Evolutionary conservation across 225 moss, liverwort and hornwort species (phyloP).

Genomic region (Physcomitrellopsis africana): DNA sequence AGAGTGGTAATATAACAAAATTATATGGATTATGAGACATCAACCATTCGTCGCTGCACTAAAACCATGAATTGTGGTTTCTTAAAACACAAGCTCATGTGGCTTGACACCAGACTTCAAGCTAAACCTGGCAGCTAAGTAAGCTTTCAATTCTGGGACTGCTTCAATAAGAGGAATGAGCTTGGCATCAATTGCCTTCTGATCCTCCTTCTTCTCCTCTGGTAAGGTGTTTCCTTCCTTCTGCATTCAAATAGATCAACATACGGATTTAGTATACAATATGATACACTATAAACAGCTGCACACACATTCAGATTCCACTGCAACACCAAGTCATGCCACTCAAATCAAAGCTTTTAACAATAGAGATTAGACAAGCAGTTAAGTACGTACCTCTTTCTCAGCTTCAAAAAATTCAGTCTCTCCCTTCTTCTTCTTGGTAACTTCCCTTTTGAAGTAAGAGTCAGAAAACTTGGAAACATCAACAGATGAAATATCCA

Average conservation of each 20-base stretch:
- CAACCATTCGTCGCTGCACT: slow-evolving; percentile 25
- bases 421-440: slow-evolving; percentile 85
- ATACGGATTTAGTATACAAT: background rate
- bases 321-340: background rate
- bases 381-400: slow-evolving; percentile 53
- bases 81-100: slow-evolving; percentile 70
- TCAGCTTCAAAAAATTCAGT: slow-evolving; percentile 83
- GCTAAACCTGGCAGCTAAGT: slow-evolving; percentile 70
- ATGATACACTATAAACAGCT: background rate
- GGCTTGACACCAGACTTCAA: slow-evolving; percentile 90
- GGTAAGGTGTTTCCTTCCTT: slow-evolving; percentile 54
- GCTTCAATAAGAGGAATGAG: slow-evolving; percentile 59
- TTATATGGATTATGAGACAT: background rate
- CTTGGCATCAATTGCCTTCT: slow-evolving; percentile 62
- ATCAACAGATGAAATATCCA: slow-evolving; percentile 39
- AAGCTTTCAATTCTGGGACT: slow-evolving; percentile 62
- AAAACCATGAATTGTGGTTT: slow-evolving; percentile 13
- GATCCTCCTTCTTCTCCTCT: slow-evolving; percentile 74
- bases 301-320: too few relatives aligned
- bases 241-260: slow-evolving; percentile 22
- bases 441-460: slow-evolving; percentile 70
- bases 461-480: slow-evolving; percentile 45
- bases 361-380: background rate
- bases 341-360: background rate
- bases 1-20: background rate